These are phyloP conservation scores for Candida ponderosae DNA, from an alignment of 805 yeast species.

Conservation along the genomic window DNA sequence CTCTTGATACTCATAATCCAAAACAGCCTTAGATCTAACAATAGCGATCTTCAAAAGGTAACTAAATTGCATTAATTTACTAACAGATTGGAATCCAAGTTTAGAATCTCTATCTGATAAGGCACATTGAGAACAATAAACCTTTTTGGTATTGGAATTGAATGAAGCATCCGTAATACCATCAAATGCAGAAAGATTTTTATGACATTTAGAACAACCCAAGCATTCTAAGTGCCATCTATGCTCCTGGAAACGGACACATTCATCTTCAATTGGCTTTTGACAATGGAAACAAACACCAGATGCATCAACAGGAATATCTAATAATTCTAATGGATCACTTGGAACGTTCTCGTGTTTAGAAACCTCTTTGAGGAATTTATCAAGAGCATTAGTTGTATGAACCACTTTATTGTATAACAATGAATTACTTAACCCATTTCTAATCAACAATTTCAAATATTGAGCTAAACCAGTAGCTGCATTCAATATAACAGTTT, in stretches of 20 bases:
- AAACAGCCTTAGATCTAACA: slow-evolving; percentile 59
- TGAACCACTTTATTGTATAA: slow-evolving; percentile 50
- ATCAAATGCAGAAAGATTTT: slow-evolving; percentile 27
- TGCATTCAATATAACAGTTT: slow-evolving; percentile 59
- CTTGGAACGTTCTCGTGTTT: slow-evolving; percentile 33
- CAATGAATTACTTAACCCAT: slow-evolving; percentile 73
- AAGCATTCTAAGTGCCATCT: slow-evolving; percentile 86
- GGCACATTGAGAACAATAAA: slow-evolving; percentile 61
- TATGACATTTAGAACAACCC: slow-evolving; percentile 51
- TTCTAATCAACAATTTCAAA: slow-evolving; percentile 73
- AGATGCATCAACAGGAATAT: slow-evolving; percentile 52
- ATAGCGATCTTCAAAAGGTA: slow-evolving; percentile 80
- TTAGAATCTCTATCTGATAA: slow-evolving; percentile 38
- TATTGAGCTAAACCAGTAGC: slow-evolving; percentile 92
- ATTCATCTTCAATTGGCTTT: slow-evolving; percentile 78
- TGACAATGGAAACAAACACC: slow-evolving; percentile 71
- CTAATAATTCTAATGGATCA: slow-evolving; percentile 27
- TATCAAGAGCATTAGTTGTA: slow-evolving; percentile 54
- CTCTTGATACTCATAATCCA: slow-evolving; percentile 29
- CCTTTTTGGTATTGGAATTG: slow-evolving; percentile 20
- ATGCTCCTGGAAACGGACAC: slow-evolving; percentile 48
- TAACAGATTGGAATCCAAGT: slow-evolving; percentile 52
- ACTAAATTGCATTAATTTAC: slow-evolving; percentile 65
- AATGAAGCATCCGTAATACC: slow-evolving; percentile 40
- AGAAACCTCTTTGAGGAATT: slow-evolving; percentile 48